Evolutionary conservation across 208 protist species (phyloP), one percentile per base, ranked within the genome.

Genomic region (Leishmania aethiopica): DNA sequence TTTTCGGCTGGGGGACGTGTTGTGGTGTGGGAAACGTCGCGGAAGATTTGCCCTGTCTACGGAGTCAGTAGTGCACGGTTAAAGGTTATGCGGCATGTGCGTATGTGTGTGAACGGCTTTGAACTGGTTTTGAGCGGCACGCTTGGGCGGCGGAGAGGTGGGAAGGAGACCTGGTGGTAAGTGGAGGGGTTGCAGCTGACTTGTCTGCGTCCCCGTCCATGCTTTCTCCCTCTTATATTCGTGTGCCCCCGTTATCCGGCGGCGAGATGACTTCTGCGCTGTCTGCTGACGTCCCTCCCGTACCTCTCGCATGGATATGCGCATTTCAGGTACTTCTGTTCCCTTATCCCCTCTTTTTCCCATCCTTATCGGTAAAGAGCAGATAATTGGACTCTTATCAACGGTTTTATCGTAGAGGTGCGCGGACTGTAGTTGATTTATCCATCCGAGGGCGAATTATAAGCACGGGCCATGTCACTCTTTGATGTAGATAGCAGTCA

Each of bases 401-500:
- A 2, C 13, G 4, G 64, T n/a, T 22, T 0, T 11, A 42, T 70
- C 15, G 64, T 0, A 13, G 28, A 25, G 35, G 15, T 28, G 35
- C 15, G 11, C 35, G 8, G 32, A 11, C 35, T 1, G 28, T 35
- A 1, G 8, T 25, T 22, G 64, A 8, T 0, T 13, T 19, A 5
- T 35, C 0, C 1, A 32, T 17, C n/a, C 42, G 0, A 3, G 28
- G 0, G 6, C 0, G 11, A 17, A 2, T 15, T 4, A 25, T 6
- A 0, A 51, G 25, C 42, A 51, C 28, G 10, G 3, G n/a, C 32
- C 1, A 89, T 89, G 86, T 89, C 86, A 25, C 77, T 89, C 1
- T 89, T 89, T 25, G 86, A 89, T 67, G 13, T 80, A 0, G 86
- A 89, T 51, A 62, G 45, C 69, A 78, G 81, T 59, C 7, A 13